Conservation (phyloP, 2,329 filamentous ascomycete genomes). For the Fusarium irregulare region DNA sequence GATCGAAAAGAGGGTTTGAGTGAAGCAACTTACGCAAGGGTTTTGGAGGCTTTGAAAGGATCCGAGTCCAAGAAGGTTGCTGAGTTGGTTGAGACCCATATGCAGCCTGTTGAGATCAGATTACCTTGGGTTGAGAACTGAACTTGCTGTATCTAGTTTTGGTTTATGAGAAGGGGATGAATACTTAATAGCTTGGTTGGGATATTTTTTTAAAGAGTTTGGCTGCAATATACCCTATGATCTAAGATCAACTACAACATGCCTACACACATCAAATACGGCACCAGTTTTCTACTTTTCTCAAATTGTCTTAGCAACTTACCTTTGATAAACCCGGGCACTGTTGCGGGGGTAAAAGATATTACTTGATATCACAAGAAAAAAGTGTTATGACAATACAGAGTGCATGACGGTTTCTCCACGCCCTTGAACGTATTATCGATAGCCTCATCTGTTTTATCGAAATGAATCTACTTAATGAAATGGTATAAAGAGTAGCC, state of each 20-base stretch:
- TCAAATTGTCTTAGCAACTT: background rate
- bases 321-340: background rate
- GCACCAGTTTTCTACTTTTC: background rate
- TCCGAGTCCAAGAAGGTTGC: conserved; percentile 66
- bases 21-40: conserved; percentile 64
- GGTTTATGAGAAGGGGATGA: background rate
- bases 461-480: background rate
- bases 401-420: background rate
- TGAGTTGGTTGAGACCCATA: conserved; percentile 60
- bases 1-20: conserved; percentile 70
- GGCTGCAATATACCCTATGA: conserved; percentile 25
- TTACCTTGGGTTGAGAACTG: conserved; percentile 60
- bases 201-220: conserved; percentile 1
- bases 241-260: background rate
- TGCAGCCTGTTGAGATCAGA: conserved; percentile 63
- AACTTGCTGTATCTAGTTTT: background rate
- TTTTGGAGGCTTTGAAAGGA: conserved; percentile 63
- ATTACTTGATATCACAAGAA: background rate
- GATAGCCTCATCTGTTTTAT: background rate
- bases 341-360: background rate
- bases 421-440: background rate
- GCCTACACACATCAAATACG: background rate
- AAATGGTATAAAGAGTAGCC: background rate
- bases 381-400: background rate
- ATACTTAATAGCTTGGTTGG: background rate